Base-by-base conservation (phyloP, 768 basidiomycete species). In the Auriscalpium orientale region DNA sequence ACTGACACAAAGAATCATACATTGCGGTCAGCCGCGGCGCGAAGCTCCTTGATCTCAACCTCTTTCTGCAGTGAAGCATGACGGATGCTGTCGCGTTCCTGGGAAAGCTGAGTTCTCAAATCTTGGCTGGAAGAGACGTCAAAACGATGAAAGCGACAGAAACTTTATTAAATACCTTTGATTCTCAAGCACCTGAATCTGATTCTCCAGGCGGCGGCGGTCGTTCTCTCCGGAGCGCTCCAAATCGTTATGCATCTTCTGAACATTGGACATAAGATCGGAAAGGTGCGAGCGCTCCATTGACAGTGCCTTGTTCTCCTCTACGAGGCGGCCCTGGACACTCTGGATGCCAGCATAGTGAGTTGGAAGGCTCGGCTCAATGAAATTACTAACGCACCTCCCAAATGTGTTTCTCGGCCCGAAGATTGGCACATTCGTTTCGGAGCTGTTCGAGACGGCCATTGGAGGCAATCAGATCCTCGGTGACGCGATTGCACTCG, bases 401-500 rank as follows among this genome's bases (percentile, higher is more conserved):
- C 87, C 89, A 92, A 37, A 95, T 89, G 65, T 83, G 87, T 75
- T 92, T 95, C 78, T 98, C 95, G 0, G 93, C 94, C 45, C 88
- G 83, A 16, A 97, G 79, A 67, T 91, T 95, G 2, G 90, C 88
- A 60, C 78, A 81, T 63, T 98, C 95, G 61, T 89, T 91, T 10
- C 91, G 83, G 40, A 93, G 73, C 56, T 89, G 85, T 59, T 95
- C 91, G 15, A 86, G 71, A 21, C 79, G 77, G 22, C 79, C 74
- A 58, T 80, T 82, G 2, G 82, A 76, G 8, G 76, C 69, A 20
- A 81, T 74, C 10, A 89, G 72, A 46, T 90, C 86, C 46, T 89
- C 86, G 15, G 80, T 72, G 37, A 85, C 79, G 54, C 87, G 79
- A 59, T 79, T 78, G 58, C 80, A 85, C 62, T 89, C 84, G 56